These are phyloP conservation scores for Phytophthora cajani DNA, from an alignment of 352 stramenopile genomes.

Conservation along the genomic window DNA sequence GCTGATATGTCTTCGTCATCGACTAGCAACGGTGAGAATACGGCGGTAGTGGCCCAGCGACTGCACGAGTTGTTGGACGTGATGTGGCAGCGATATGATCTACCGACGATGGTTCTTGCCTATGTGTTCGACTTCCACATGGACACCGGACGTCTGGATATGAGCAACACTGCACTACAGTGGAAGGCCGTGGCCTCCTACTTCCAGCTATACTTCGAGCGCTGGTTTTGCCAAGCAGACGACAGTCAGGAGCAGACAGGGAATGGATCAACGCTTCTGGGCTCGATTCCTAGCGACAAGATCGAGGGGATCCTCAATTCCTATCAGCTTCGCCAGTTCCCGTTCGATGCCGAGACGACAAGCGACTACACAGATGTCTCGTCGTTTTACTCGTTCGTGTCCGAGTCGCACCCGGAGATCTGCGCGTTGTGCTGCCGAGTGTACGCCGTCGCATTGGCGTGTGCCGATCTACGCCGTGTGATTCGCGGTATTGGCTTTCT, in stretches of 20 bases:
- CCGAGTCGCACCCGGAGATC: conserved; percentile 80
- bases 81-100: conserved; percentile 78
- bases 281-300: conserved; percentile 40
- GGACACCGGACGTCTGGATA: conserved; percentile 61
- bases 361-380: conserved; percentile 81
- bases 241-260: conserved; percentile 12
- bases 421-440: conserved; percentile 81
- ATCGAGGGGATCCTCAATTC: conserved; percentile 63
- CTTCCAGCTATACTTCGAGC: conserved; percentile 71
- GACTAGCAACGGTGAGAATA: conserved; percentile 20
- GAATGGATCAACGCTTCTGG: conserved; percentile 1
- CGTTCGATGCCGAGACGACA: conserved; percentile 75
- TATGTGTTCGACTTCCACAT: conserved; percentile 87
- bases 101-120: conserved; percentile 75
- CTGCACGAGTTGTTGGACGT: conserved; percentile 60
- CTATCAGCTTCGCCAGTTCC: conserved; percentile 74
- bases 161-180: conserved; percentile 48
- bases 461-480: conserved; percentile 58
- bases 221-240: conserved; percentile 60
- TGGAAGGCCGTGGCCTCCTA: conserved; percentile 69
- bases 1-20: conserved; percentile 15
- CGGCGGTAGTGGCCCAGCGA: conserved; percentile 43
- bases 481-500: conserved; percentile 72
- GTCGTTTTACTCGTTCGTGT: conserved; percentile 88
- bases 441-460: conserved; percentile 71